phyloP scores from a whole-genome alignment of 176 grass and related monocot genomes.

The Musa troglodytarum region DNA sequence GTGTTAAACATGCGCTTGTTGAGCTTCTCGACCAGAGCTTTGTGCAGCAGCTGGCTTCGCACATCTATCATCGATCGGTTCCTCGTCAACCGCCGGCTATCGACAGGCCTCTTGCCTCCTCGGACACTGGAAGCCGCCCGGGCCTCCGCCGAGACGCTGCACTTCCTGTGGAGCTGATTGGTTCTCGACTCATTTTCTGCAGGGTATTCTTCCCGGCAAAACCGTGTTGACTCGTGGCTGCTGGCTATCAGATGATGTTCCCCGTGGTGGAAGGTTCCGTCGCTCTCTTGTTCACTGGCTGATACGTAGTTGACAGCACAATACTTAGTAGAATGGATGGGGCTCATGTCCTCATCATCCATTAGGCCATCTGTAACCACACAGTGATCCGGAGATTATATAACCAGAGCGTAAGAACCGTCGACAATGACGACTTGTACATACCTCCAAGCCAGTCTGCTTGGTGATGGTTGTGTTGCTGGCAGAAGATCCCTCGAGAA shows the following conservation, averaged over 20 bases:
- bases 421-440: no score
- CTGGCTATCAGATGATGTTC: neutral
- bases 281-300: constrained; percentile 8
- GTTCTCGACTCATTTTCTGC: no score
- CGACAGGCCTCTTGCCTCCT: constrained; percentile 25
- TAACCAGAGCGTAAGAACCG: no score
- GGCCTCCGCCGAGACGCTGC: no score
- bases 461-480: neutral
- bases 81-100: constrained; percentile 13
- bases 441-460: no score
- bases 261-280: neutral
- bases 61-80: constrained; percentile 79
- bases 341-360: constrained; percentile 58
- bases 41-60: constrained; percentile 67
- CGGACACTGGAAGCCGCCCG: neutral
- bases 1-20: constrained; percentile 86
- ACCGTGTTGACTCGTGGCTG: no score
- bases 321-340: constrained; percentile 47
- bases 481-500: neutral
- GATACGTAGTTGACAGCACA: constrained; percentile 42
- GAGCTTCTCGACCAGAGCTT: constrained; percentile 62
- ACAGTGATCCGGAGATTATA: no score
- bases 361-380: neutral
- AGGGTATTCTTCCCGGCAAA: no score
- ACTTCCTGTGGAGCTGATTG: no score